Base-by-base conservation (phyloP, 2,329 filamentous ascomycete genomes). In the Hysterium pulicare region DNA sequence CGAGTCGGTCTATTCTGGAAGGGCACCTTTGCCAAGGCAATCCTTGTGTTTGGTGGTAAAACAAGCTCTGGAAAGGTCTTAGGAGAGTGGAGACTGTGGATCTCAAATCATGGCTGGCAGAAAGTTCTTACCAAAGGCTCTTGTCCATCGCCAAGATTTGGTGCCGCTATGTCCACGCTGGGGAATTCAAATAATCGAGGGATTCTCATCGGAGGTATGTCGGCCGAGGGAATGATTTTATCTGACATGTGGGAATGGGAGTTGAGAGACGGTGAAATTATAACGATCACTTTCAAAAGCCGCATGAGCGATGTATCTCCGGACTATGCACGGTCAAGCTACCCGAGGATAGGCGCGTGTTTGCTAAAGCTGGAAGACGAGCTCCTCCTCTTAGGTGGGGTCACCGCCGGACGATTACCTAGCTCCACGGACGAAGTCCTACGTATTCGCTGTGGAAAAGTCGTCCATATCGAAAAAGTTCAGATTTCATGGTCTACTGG, bases 121-220 rank as follows among this genome's bases (percentile, higher is more conserved):
- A 59, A 57, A 19, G 51, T 78, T 62, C 30, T 59, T 57, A 45
- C 61, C 33, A 51, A 59, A 44, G 60, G 62, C 22, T 38, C 53
- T 3, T 55, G 58, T 7, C 75, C 76, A 16, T 59, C 66, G 33
- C 70, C 77, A 42, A 72, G 80, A 34, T 83, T 83, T 55, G 79
- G 79, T 30, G 76, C 78, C 24, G 69, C 71, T 26, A 70, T 83
- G 30, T 79, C 79, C 4, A 73, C 47, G 40, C 58, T 59, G 20
- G 41, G 51, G 30, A 62, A 49, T 32, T 55, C 67, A 19, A 62
- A 63, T 33, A 57, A 49, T 4, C 75, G 75, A 33, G 90, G 90
- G 1, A 62, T 91, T 2, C 53, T 93, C 2, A 71, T 81, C 15
- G 90, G 90, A 15, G 90, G 90, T 0, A 83, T 94, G 57, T 72